Conservation (phyloP, 2,329 filamentous ascomycete genomes). For the Metarhizium rileyi region DNA sequence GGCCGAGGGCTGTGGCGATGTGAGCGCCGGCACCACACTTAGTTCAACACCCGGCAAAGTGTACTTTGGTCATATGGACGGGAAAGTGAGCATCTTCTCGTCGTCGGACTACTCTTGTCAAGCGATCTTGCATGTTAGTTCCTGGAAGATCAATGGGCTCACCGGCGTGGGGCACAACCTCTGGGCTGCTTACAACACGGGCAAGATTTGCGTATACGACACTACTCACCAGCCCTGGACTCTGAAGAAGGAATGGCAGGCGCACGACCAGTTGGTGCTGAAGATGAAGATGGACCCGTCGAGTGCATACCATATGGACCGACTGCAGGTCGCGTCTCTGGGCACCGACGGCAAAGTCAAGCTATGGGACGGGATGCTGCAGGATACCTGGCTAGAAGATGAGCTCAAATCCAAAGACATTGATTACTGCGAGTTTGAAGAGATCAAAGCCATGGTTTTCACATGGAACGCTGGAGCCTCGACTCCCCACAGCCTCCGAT, state of each 20-base stretch:
- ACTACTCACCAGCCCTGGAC: slow-evolving; percentile 73
- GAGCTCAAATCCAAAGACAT: slow-evolving; percentile 78
- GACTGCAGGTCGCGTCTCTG: slow-evolving; percentile 75
- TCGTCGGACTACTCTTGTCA: slow-evolving; percentile 65
- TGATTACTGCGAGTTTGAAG: slow-evolving; percentile 77
- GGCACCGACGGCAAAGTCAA: slow-evolving; percentile 79
- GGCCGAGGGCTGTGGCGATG: slow-evolving; percentile 68
- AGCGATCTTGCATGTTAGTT: slow-evolving; percentile 74
- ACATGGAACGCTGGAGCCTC: slow-evolving; percentile 98
- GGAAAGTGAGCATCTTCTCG: slow-evolving; percentile 91
- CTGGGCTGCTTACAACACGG: slow-evolving; percentile 92
- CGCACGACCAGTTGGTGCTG: slow-evolving; percentile 74
- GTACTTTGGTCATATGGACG: slow-evolving; percentile 86
- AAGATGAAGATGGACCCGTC: slow-evolving; percentile 69
- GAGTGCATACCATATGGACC: slow-evolving; percentile 75
- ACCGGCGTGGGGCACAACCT: slow-evolving; percentile 71
- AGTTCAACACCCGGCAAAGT: slow-evolving; percentile 67
- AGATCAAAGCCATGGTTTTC: slow-evolving; percentile 70
- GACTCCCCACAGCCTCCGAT: slow-evolving; percentile 73
- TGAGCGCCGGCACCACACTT: slow-evolving; percentile 73
- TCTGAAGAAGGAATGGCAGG: slow-evolving; percentile 90
- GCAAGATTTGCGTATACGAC: slow-evolving; percentile 90
- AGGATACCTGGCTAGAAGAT: slow-evolving; percentile 88
- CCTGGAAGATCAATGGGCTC: slow-evolving; percentile 90
- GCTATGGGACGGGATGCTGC: slow-evolving; percentile 84